Evolutionary conservation across 2,329 filamentous ascomycete genomes (phyloP).

Genomic region (Chaetomiaceae sp.): DNA sequence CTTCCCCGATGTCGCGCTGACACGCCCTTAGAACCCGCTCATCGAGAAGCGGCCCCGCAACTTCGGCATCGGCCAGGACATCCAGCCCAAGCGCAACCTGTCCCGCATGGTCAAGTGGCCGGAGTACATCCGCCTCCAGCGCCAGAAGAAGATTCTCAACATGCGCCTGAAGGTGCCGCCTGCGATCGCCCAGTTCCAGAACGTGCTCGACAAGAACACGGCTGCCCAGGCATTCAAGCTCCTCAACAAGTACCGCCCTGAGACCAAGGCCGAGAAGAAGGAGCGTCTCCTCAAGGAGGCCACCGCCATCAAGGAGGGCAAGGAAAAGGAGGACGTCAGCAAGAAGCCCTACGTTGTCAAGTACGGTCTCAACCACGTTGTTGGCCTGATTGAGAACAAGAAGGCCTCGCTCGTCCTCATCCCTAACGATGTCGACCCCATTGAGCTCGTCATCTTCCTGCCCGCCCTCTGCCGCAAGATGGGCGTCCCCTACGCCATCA

Average conservation of each 20-base stretch:
- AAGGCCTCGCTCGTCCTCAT: constrained; percentile 98
- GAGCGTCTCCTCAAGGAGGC: constrained; percentile 98
- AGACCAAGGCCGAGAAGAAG: constrained; percentile 99
- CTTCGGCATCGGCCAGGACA: constrained; percentile 98
- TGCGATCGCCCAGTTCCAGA: constrained; percentile 95
- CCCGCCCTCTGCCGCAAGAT: constrained; percentile 99
- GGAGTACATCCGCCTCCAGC: constrained; percentile 97
- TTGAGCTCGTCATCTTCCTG: constrained; percentile 98
- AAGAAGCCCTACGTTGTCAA: constrained; percentile 99
- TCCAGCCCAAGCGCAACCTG: constrained; percentile 93
- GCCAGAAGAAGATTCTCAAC: constrained; percentile 91
- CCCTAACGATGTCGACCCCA: constrained; percentile 98
- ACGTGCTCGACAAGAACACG: constrained; percentile 93
- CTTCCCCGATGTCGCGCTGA: constrained; percentile 21
- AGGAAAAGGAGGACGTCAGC: constrained; percentile 99
- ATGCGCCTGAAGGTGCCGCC: constrained; percentile 98
- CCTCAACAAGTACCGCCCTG: constrained; percentile 99
- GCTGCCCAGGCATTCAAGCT: constrained; percentile 98
- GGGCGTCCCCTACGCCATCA: constrained; percentile 97
- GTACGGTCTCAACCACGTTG: constrained; percentile 99
- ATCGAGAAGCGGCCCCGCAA: constrained; percentile 97
- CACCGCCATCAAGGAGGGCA: constrained; percentile 94
- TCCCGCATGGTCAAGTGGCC: constrained; percentile 99
- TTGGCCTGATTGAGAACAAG: constrained; percentile 98
- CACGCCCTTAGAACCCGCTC: constrained; percentile 79